These are phyloP conservation scores for Phaeosphaeriaceae sp. DNA, from an alignment of 2,329 filamentous ascomycete species.

Conservation along the genomic window DNA sequence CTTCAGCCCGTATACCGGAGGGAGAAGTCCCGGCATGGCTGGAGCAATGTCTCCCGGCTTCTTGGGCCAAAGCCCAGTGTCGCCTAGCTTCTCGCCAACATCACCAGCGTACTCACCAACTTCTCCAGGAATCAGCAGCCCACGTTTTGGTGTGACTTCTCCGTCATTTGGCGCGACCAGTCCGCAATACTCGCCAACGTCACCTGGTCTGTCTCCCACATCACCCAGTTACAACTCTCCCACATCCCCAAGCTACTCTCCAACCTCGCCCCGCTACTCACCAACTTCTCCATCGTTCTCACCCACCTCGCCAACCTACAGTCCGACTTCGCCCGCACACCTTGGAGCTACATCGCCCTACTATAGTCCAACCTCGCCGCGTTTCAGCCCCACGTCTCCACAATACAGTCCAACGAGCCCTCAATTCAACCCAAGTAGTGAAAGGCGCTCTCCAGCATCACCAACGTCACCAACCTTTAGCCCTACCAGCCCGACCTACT, in stretches of 20 bases:
- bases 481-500: conserved; percentile 42
- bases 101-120: conserved; percentile 64
- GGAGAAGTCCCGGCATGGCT: conserved; percentile 65
- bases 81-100: conserved; percentile 54
- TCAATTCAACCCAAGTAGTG: conserved; percentile 60
- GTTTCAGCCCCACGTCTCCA: conserved; percentile 63
- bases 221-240: conserved; percentile 57
- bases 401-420: conserved; percentile 68
- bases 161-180: conserved; percentile 60
- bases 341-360: conserved; percentile 53
- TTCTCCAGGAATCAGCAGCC: conserved; percentile 66
- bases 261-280: conserved; percentile 61
- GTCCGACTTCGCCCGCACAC: conserved; percentile 53
- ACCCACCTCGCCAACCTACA: conserved; percentile 53
- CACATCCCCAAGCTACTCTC: conserved; percentile 64
- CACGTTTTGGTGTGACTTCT: conserved; percentile 60
- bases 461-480: conserved; percentile 49
- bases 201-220: conserved; percentile 61
- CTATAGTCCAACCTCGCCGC: conserved; percentile 60
- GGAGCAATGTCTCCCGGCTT: conserved; percentile 49
- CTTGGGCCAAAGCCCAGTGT: conserved; percentile 47
- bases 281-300: conserved; percentile 56
- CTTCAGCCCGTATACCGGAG: conserved; percentile 70
- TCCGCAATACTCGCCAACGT: conserved; percentile 67
- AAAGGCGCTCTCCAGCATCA: conserved; percentile 60